A percentile compares a stretch with the other conserved stretches of the same genome.
Conservation (phyloP, 1,284 basidiomycete species). For the Gastroboletus turbinatus region DNA sequence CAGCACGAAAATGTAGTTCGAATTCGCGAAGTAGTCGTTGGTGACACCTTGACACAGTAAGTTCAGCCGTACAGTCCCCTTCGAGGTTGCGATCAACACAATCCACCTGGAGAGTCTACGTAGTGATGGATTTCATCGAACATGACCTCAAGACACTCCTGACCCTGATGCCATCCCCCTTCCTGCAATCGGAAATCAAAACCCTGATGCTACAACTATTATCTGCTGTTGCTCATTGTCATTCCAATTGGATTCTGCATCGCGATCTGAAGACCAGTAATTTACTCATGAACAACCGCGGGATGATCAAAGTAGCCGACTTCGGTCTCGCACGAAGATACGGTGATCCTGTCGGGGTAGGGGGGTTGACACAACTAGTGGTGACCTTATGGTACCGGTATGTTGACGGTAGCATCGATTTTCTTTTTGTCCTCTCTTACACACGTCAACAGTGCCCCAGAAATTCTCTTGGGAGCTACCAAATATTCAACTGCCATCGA, state of each 20-base stretch:
- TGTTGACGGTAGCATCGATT: constrained; percentile 32
- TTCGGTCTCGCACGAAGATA: constrained; percentile 96
- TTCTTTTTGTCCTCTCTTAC: constrained; percentile 4
- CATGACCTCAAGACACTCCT: constrained; percentile 97
- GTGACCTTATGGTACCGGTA: constrained; percentile 99
- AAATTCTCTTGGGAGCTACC: constrained; percentile 89
- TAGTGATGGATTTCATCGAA: constrained; percentile 99
- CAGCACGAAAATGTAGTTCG: constrained; percentile 94
- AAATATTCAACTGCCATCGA: constrained; percentile 96
- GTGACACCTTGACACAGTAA: constrained; percentile 98
- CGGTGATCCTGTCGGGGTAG: constrained; percentile 90
- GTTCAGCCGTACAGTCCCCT: constrained; percentile 34
- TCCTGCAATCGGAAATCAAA: constrained; percentile 97
- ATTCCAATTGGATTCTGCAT: constrained; percentile 96
- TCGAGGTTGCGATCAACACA: constrained; percentile 16
- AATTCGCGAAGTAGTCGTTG: constrained; percentile 95
- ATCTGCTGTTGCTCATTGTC: constrained; percentile 91
- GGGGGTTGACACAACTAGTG: constrained; percentile 95
- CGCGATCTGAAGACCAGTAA: constrained; percentile 98
- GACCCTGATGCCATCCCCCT: constrained; percentile 90
- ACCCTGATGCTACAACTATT: constrained; percentile 92
- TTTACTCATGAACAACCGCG: constrained; percentile 97
- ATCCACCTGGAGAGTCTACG: constrained; percentile 76
- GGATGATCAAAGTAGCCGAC: constrained; percentile 97
- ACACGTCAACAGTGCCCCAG: constrained; percentile 72